Conservation (phyloP, 2,329 filamentous ascomycete species). For the Sporothrix variecibatus region DNA sequence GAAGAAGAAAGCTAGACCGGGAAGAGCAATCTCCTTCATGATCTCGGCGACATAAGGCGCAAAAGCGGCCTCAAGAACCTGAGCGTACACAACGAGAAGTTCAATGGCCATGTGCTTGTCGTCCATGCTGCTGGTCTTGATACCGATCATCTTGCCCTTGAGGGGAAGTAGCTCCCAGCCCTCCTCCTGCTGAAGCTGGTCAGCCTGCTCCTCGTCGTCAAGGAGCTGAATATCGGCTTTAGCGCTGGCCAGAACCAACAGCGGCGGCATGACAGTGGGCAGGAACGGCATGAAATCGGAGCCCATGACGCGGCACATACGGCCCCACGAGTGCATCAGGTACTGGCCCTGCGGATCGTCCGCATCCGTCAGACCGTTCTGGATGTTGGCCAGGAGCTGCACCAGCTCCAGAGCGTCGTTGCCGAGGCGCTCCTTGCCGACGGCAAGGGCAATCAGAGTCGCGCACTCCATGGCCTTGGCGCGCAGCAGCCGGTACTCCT, state of each 20-base stretch:
- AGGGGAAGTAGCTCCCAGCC: slow-evolving; percentile 97
- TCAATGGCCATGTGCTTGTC: slow-evolving; percentile 99
- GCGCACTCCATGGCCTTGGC: slow-evolving; percentile 99
- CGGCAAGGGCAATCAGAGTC: slow-evolving; percentile 90
- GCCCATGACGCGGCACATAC: slow-evolving; percentile 94
- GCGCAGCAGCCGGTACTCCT: slow-evolving; percentile 85
- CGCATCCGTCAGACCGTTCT: slow-evolving; percentile 80
- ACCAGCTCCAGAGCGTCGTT: slow-evolving; percentile 85
- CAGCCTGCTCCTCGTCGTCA: slow-evolving; percentile 92
- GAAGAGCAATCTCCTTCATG: slow-evolving; percentile 94
- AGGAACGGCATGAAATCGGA: slow-evolving; percentile 91
- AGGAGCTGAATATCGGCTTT: slow-evolving; percentile 97
- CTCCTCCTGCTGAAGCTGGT: slow-evolving; percentile 89
- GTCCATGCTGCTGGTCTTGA: slow-evolving; percentile 93
- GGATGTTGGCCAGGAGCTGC: slow-evolving; percentile 82
- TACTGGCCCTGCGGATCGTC: slow-evolving; percentile 97
- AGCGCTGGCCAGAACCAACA: slow-evolving; percentile 85
- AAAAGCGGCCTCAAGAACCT: slow-evolving; percentile 90
- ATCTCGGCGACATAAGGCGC: slow-evolving; percentile 89
- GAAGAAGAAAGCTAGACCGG: slow-evolving; percentile 97
- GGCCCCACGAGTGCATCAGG: slow-evolving; percentile 97
- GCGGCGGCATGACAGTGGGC: slow-evolving; percentile 87
- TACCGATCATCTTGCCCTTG: slow-evolving; percentile 97
- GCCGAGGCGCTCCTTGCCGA: slow-evolving; percentile 90
- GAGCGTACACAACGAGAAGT: slow-evolving; percentile 93